Evolutionary conservation across 2,329 filamentous ascomycete species (phyloP).

Genomic region (Pseudogymnoascus destructans): DNA sequence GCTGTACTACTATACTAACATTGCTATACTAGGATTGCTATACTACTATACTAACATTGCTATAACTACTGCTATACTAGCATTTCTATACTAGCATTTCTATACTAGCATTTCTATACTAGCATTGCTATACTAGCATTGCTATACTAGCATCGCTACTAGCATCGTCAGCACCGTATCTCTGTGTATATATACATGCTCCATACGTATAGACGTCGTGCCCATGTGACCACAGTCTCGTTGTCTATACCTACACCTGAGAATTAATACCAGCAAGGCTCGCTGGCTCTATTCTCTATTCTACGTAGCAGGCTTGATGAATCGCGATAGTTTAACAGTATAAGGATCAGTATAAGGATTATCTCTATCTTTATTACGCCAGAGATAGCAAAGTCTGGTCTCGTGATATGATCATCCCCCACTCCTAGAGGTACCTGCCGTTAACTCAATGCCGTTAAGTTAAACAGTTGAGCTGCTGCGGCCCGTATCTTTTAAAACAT

Average conservation of each 20-base stretch:
- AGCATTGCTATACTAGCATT: too few relatives aligned
- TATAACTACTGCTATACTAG: background rate
- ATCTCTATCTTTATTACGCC: background rate
- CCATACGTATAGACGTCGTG: background rate
- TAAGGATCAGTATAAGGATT: background rate
- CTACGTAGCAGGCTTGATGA: background rate
- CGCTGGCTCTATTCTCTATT: background rate
- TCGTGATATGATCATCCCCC: slow-evolving; percentile 4
- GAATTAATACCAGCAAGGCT: background rate
- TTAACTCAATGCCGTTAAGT: slow-evolving; percentile 6
- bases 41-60: too few relatives aligned
- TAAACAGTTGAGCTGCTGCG: background rate
- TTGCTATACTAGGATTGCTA: background rate
- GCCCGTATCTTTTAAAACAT: slow-evolving; percentile 2
- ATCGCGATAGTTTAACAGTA: background rate
- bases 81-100: too few relatives aligned
- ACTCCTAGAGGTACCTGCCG: background rate
- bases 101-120: too few relatives aligned
- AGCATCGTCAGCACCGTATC: background rate
- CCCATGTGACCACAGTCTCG: background rate
- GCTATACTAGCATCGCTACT: too few relatives aligned
- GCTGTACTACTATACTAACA: too few relatives aligned
- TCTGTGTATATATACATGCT: background rate
- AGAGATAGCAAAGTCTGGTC: slow-evolving; percentile 3
- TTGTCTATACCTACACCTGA: background rate